phyloP scores from a whole-genome alignment of 768 basidiomycete species.

The Tricholoma hemisulphureum region DNA sequence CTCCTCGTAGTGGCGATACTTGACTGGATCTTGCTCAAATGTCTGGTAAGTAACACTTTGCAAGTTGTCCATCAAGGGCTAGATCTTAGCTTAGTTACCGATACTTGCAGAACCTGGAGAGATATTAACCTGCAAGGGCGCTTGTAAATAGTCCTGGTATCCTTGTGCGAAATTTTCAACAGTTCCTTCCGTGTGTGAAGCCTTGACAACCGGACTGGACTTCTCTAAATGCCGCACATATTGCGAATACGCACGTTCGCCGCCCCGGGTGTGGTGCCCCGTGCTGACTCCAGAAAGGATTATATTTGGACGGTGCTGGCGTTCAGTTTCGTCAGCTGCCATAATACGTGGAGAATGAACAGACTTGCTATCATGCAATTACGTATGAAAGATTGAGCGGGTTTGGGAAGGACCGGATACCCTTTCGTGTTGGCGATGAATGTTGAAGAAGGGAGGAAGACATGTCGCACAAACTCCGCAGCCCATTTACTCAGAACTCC shows the following conservation, averaged over 20 bases:
- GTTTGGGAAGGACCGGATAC: constrained; percentile 94
- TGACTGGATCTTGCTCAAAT: constrained; percentile 97
- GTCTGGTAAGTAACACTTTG: constrained; percentile 95
- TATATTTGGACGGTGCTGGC: constrained; percentile 80
- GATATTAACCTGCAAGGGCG: constrained; percentile 76
- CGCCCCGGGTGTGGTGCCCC: constrained; percentile 73
- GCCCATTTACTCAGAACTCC: constrained; percentile 85
- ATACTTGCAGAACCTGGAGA: constrained; percentile 1
- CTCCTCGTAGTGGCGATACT: constrained; percentile 95
- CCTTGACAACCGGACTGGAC: constrained; percentile 66
- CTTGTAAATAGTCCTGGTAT: constrained; percentile 94
- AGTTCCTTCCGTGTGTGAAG: constrained; percentile 63
- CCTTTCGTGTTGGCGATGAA: constrained; percentile 97
- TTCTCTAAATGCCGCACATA: constrained; percentile 84
- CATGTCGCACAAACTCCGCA: constrained; percentile 86
- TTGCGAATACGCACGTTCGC: constrained; percentile 84
- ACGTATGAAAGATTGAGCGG: constrained; percentile 86
- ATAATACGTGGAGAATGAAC: background rate
- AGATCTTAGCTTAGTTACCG: constrained; percentile 6
- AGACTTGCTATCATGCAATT: constrained; percentile 79
- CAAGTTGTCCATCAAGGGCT: constrained; percentile 98
- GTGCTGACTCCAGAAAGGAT: constrained; percentile 72
- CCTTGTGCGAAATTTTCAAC: constrained; percentile 90
- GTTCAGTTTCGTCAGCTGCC: constrained; percentile 12
- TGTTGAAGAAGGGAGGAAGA: constrained; percentile 85